phyloP scores from a whole-genome alignment of 2,329 filamentous ascomycete species.

The Alternaria conjuncta region DNA sequence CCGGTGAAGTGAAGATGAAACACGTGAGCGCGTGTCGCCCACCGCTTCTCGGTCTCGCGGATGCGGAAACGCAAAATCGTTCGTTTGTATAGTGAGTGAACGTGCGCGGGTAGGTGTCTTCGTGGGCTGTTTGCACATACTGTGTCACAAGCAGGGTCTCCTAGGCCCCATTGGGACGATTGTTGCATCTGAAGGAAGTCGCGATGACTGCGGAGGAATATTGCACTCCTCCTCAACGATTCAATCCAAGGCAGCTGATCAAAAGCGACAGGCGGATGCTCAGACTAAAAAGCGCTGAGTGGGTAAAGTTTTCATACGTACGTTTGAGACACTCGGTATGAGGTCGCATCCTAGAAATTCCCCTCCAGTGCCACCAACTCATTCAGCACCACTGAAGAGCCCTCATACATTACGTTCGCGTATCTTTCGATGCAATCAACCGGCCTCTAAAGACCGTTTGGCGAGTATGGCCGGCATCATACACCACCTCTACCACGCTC shows the following conservation, averaged over 20 bases:
- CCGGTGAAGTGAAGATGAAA: conserved; percentile 12
- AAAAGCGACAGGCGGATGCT: neutral
- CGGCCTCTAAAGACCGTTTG: conserved; percentile 40
- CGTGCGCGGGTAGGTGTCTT: neutral
- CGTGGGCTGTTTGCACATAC: conserved; percentile 2
- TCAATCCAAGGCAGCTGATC: neutral
- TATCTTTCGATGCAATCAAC: conserved; percentile 16
- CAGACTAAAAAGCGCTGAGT: neutral
- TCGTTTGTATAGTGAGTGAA: neutral
- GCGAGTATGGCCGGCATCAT: conserved; percentile 48
- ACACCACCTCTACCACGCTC: conserved; percentile 54
- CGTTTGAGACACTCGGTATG: neutral
- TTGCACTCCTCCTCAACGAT: neutral
- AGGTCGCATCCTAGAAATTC: neutral
- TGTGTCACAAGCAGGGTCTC: conserved; percentile 3
- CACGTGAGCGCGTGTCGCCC: conserved; percentile 5
- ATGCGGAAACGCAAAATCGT: neutral
- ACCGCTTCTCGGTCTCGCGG: neutral
- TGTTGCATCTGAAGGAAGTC: conserved; percentile 3
- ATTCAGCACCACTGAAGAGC: neutral
- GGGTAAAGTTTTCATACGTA: neutral
- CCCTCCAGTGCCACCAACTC: neutral
- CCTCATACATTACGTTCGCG: too few relatives aligned
- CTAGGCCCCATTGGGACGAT: neutral
- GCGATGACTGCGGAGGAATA: neutral